A percentile compares a stretch with the other conserved stretches of the same genome.
phyloP scores from a whole-genome alignment of 352 stramenopile genomes.

The Bremia lactucae region DNA sequence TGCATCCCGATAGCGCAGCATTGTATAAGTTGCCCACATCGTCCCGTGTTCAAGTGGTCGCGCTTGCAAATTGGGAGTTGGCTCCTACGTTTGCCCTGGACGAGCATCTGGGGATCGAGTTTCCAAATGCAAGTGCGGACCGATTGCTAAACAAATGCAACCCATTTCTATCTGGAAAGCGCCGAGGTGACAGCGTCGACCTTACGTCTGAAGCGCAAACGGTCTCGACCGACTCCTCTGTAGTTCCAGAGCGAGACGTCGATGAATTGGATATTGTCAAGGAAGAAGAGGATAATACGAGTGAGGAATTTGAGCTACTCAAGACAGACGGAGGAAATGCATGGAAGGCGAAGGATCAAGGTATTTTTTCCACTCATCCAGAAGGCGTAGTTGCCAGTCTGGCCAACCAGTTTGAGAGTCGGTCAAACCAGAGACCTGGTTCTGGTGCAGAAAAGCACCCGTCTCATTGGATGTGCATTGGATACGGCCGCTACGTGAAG shows the following conservation, averaged over 20 bases:
- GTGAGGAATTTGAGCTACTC: background rate
- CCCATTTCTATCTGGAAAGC: slow-evolving; percentile 20
- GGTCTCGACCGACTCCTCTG: slow-evolving; percentile 18
- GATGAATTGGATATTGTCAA: slow-evolving; percentile 3
- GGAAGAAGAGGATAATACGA: slow-evolving; percentile 2
- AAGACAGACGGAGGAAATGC: background rate
- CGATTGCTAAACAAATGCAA: slow-evolving; percentile 15
- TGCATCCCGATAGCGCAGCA: slow-evolving; percentile 5
- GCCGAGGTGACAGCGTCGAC: slow-evolving; percentile 13
- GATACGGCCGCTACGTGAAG: slow-evolving; percentile 13
- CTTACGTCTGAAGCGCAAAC: slow-evolving; percentile 16
- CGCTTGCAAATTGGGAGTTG: slow-evolving; percentile 20
- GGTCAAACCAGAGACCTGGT: background rate
- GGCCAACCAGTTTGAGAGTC: background rate
- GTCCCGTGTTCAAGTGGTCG: slow-evolving; percentile 9
- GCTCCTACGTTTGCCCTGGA: slow-evolving; percentile 3
- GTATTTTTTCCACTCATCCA: background rate
- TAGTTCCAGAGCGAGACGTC: slow-evolving; percentile 3
- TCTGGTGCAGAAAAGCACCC: background rate
- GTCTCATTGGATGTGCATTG: slow-evolving; percentile 9
- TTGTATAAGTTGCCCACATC: slow-evolving; percentile 5
- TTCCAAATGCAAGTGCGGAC: background rate
- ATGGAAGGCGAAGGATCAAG: background rate
- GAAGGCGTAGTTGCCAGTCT: background rate
- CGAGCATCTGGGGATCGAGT: background rate